These are phyloP conservation scores for Globisporangium paroecandrum DNA, from an alignment of 352 stramenopile species.

Conservation along the genomic window DNA sequence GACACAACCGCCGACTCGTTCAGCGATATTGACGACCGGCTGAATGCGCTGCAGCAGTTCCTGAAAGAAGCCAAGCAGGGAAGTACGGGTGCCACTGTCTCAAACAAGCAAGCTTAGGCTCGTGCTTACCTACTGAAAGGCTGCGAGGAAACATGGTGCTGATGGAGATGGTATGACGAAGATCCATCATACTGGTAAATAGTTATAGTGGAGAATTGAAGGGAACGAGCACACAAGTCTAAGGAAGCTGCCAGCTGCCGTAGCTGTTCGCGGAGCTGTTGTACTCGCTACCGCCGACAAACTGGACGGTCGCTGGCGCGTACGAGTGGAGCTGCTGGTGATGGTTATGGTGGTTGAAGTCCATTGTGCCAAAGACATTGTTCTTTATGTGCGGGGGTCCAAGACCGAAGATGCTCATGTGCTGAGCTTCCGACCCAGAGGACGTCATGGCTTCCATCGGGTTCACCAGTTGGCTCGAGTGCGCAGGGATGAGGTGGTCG, in stretches of 20 bases:
- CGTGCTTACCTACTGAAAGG: not conserved
- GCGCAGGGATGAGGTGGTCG: not conserved
- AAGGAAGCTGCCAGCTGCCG: conserved; percentile 10
- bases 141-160: not conserved
- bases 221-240: conserved; percentile 4
- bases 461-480: conserved; percentile 21
- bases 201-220: not conserved
- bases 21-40: conserved; percentile 81
- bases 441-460: conserved; percentile 30
- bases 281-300: conserved; percentile 5
- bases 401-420: conserved; percentile 5
- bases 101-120: not conserved
- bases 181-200: conserved; percentile 7
- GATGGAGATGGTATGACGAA: not conserved
- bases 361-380: conserved; percentile 5
- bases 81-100: not conserved
- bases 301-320: not conserved
- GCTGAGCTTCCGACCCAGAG: not conserved
- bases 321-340: conserved; percentile 11
- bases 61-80: conserved; percentile 77
- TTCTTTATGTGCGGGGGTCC: not conserved
- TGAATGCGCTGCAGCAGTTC: conserved; percentile 80
- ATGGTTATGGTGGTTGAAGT: conserved; percentile 5
- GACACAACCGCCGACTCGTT: conserved; percentile 77
- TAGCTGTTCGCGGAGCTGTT: conserved; percentile 7